Base-by-base conservation (phyloP, 2,329 filamentous ascomycete species). In the Ceratocystis ficicola region DNA sequence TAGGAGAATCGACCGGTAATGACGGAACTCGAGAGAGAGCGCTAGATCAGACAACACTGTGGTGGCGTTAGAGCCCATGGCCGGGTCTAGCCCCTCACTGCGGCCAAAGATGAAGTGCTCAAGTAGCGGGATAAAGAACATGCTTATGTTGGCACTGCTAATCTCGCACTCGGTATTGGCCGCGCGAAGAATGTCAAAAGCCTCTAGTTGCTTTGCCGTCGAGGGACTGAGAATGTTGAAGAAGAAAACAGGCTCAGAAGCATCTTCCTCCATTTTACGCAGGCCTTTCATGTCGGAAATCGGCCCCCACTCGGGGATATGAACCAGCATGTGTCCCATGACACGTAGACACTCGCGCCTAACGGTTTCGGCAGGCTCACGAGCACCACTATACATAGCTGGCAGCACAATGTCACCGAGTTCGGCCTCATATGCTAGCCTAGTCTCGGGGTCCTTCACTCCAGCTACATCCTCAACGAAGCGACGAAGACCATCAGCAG, bases 21-120 rank as follows among this genome's bases (percentile, higher is more conserved):
- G 91, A 48, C 86, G 86, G 92, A 93, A 97, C 72, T 94, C 90
- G 15, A 99, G 76, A 68, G 86, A 90, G 68, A 83, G 80, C 3
- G 88, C 85, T 66, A 99, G 75, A 30, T 82, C 80, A 1, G 89
- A 87, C 67, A 99, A 87, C 0, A 91, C 88, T 8, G 81, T 83
- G n/a, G 91, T 87, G 4, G 93, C 86, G 74, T 96, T 90, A 17
- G 91, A 90, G 62, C 90, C 86, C 64, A 97, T 80, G 62, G 91
- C 93, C 70, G 95, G 88, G 44, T 90, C 91, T 73, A 96, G 90
- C 7, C 81, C 80, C 61, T 90, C 88, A 3, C 83, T 84, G 68
- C 88, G 85, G 67, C 91, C 88, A 72, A 96, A 93, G 28, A 96
- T 87, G 72, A 96, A 97, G 73, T 96, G 92, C 73, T 99, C 94